Conservation (phyloP, 176 grass and related monocot species). For the Paspalum notatum region DNA sequence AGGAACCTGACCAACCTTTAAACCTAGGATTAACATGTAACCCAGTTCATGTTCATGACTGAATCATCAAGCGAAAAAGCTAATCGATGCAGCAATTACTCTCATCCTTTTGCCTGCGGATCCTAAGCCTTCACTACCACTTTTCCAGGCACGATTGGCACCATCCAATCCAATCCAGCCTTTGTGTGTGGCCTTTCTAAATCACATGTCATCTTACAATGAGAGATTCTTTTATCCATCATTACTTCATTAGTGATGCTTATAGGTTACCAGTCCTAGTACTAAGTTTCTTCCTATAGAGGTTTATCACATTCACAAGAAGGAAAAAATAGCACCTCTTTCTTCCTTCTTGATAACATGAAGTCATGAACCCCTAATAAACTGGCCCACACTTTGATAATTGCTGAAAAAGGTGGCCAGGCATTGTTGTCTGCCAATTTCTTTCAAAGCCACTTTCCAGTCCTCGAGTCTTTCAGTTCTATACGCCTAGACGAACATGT, state of each 20-base stretch:
- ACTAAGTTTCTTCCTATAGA: constrained; percentile 32
- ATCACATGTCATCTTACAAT: constrained; percentile 39
- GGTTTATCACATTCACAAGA: neutral
- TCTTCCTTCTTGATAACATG: constrained; percentile 1
- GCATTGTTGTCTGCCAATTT: constrained; percentile 38
- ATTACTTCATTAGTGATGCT: constrained; percentile 35
- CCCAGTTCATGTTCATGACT: neutral
- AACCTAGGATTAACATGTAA: constrained; percentile 22
- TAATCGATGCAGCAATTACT: constrained; percentile 1
- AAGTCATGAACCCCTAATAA: constrained; percentile 7
- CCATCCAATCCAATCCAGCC: neutral
- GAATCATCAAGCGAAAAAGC: neutral
- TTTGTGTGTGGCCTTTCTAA: constrained; percentile 27
- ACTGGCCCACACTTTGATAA: constrained; percentile 30
- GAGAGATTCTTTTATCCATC: constrained; percentile 34
- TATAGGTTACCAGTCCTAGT: constrained; percentile 31
- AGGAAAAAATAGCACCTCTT: neutral
- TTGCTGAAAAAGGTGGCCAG: constrained; percentile 28
- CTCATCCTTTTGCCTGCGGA: neutral
- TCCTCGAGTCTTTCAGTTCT: constrained; percentile 25
- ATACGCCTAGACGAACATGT: neutral
- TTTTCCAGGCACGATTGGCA: constrained; percentile 31
- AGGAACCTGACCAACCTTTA: constrained; percentile 29
- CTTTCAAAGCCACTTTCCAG: constrained; percentile 33
- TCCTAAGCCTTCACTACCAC: constrained; percentile 4